Evolutionary conservation across 1,139 yeast genomes (phyloP).

Genomic region (Debaryomycetaceae sp.): DNA sequence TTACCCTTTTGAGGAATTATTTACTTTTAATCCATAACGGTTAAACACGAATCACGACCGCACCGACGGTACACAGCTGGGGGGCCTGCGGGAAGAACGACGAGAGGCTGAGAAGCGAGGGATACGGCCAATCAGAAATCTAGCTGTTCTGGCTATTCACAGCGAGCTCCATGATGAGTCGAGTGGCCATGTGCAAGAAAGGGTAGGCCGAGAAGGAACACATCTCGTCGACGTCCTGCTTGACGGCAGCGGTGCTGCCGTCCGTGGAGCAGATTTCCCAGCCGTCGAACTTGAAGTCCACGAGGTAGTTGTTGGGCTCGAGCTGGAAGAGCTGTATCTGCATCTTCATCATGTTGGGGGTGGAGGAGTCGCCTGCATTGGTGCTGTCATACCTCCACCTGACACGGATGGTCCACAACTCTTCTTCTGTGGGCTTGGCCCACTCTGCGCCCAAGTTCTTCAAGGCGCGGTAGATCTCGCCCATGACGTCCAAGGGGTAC

Average conservation of each 20-base stretch:
- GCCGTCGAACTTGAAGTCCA: slow-evolving; percentile 96
- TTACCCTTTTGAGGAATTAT: slow-evolving; percentile 9
- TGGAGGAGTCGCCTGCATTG: slow-evolving; percentile 20
- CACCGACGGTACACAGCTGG: not conserved
- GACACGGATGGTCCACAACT: slow-evolving; percentile 95
- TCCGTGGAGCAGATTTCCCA: slow-evolving; percentile 53
- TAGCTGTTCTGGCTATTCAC: slow-evolving; percentile 54
- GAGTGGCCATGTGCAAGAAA: slow-evolving; percentile 85
- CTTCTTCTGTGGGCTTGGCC: slow-evolving; percentile 92
- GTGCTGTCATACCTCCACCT: slow-evolving; percentile 73
- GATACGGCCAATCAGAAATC: not conserved
- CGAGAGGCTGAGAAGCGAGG: not conserved
- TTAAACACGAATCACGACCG: slow-evolving; percentile 7
- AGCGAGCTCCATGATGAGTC: slow-evolving; percentile 93
- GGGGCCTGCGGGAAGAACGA: not conserved
- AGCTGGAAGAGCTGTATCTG: slow-evolving; percentile 93
- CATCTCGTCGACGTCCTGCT: slow-evolving; percentile 62
- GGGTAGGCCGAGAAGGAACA: slow-evolving; percentile 92
- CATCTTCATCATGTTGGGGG: slow-evolving; percentile 91
- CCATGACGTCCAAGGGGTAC: slow-evolving; percentile 97
- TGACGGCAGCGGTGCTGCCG: slow-evolving; percentile 8
- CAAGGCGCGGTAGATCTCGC: slow-evolving; percentile 92
- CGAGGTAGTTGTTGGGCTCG: slow-evolving; percentile 92
- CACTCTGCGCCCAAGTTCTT: slow-evolving; percentile 95
- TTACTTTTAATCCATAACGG: slow-evolving; percentile 9